Evolutionary conservation across 2,329 filamentous ascomycete species (phyloP).

Genomic region (Colletotrichum australisinense): DNA sequence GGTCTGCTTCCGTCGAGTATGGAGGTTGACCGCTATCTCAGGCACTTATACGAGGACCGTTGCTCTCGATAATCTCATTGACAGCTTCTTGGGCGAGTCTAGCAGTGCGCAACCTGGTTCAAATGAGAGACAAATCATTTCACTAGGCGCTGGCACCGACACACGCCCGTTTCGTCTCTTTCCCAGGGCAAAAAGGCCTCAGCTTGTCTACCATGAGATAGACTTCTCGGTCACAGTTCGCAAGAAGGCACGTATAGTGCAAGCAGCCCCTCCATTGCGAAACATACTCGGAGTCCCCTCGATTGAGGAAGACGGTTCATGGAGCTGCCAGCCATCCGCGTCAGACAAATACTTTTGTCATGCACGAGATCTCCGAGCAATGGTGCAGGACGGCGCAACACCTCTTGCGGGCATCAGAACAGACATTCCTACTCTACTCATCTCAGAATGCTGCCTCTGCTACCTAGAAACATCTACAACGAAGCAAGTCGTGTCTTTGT

Average conservation of each 20-base stretch:
- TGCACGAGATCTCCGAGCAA: conserved; percentile 75
- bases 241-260: conserved; percentile 69
- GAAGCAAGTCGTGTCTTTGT: conserved; percentile 72
- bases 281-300: conserved; percentile 50
- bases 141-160: conserved; percentile 92
- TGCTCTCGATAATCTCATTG: conserved; percentile 82
- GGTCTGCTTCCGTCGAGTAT: conserved; percentile 36
- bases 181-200: conserved; percentile 49
- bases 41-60: conserved; percentile 93
- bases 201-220: conserved; percentile 87
- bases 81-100: conserved; percentile 70
- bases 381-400: conserved; percentile 50
- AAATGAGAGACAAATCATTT: conserved; percentile 80
- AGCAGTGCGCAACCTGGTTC: conserved; percentile 38
- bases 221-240: conserved; percentile 84
- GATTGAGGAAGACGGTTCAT: conserved; percentile 47
- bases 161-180: conserved; percentile 86
- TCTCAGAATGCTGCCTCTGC: conserved; percentile 96
- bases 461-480: conserved; percentile 80
- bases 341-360: conserved; percentile 67
- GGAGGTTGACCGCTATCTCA: conserved; percentile 48
- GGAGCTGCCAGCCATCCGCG: conserved; percentile 53
- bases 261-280: conserved; percentile 57
- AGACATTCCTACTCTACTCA: conserved; percentile 80
- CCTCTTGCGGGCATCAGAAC: conserved; percentile 55